Base-by-base conservation (phyloP, 2,329 filamentous ascomycete genomes). In the Aspergillus jensenii region DNA sequence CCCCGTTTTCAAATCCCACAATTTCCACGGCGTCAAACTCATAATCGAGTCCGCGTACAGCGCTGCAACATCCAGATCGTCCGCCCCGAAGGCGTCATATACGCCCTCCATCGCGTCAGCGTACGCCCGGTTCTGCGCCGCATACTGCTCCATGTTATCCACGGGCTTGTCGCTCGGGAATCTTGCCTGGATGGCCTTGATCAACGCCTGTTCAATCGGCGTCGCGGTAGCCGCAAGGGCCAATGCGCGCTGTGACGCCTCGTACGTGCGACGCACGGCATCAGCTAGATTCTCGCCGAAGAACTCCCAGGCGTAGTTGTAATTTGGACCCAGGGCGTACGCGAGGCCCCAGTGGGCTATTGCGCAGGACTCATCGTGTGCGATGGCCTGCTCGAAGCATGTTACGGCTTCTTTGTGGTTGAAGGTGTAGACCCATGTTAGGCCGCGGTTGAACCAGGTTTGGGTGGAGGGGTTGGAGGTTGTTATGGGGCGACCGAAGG, bases 221-320 rank as follows among this genome's bases (percentile, higher is more conserved):
- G 41, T 53, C 6, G 19, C 67, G 40, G 66, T 50, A 15, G 74
- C 67, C 48, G 74, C 63, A 2, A 70, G 63, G 37, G 74, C 74
- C 1, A 15, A 2, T 27, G 84, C 85, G 55, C 79, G 59, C 67
- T 56, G 68, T 54, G 58, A 79, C 0, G 82, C 81, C 14, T 69
- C 56, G 54, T 80, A 76, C 4, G 83, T 83, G 31, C 77, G 75
- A 39, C 74, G 68, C 5, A 88, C 76, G 0, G 80, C 62, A 1
- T 41, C 72, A 9, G 78, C 71, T 3, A 87, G 76, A 61, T 92
- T 89, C 0, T 78, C 72, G 55, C 88, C 87, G 63, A 91, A 91
- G 21, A 85, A 80, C 27, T 85, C 82, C 90, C 90, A 92, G 0
- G 89, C 86, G 67, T 91, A 91, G 76, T 93, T 90, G 72, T 90